Conservation (phyloP, 805 yeast species). For the Candida boleticola region DNA sequence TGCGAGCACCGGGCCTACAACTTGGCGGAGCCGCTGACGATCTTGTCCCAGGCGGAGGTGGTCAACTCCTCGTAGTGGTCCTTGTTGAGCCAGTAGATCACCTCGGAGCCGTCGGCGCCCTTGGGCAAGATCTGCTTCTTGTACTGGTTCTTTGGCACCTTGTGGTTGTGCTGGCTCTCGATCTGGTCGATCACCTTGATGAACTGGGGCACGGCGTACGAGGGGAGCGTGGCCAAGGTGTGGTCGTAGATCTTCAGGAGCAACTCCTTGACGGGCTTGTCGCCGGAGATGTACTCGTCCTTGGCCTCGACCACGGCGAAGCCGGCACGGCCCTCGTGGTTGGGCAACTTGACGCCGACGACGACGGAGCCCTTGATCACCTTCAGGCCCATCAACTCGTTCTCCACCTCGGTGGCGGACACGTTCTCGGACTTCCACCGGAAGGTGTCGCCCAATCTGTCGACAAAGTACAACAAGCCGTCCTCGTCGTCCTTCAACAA, state of each 20-base stretch:
- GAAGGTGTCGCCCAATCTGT: constrained; percentile 91
- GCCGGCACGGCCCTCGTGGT: constrained; percentile 94
- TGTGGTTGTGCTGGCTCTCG: constrained; percentile 75
- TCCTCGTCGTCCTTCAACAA: constrained; percentile 65
- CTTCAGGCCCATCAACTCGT: constrained; percentile 52
- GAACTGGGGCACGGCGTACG: constrained; percentile 83
- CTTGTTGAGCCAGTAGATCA: constrained; percentile 67
- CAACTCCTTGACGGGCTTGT: constrained; percentile 33
- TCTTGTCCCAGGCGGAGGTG: constrained; percentile 51
- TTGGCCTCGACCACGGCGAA: constrained; percentile 70
- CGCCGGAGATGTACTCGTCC: constrained; percentile 23
- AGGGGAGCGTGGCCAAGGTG: constrained; percentile 54
- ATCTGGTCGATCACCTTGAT: constrained; percentile 59
- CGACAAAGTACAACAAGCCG: constrained; percentile 78
- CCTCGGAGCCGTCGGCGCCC: constrained; percentile 59
- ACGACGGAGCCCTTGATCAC: constrained; percentile 69
- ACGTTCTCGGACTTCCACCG: constrained; percentile 97
- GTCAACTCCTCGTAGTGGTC: constrained; percentile 56
- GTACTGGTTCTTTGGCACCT: constrained; percentile 67
- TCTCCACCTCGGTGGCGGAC: constrained; percentile 90
- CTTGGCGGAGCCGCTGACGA: constrained; percentile 38
- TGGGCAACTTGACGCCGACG: constrained; percentile 81
- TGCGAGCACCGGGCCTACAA: no score
- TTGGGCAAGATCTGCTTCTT: constrained; percentile 68
- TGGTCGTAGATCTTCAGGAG: constrained; percentile 28